Conservation (phyloP, 179 eudicot species). For the Heliamphora pulchella region DNA sequence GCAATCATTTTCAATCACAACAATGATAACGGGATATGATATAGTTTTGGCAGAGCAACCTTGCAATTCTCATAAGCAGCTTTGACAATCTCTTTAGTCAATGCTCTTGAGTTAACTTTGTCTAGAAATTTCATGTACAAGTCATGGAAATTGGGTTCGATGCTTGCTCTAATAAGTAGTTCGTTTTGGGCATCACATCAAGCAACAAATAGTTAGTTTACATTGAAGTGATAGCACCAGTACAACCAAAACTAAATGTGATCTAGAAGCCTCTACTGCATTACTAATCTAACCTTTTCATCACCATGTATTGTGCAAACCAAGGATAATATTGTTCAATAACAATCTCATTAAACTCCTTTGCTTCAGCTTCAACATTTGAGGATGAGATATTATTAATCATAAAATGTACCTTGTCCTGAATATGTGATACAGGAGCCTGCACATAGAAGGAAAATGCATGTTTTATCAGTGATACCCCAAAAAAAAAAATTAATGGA, state of each 20-base stretch:
- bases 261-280: background rate
- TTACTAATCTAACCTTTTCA: conserved; percentile 64
- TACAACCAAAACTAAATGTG: background rate
- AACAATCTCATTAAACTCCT: conserved; percentile 67
- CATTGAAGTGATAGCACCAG: background rate
- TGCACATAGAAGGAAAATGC: conserved; percentile 20
- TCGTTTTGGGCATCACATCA: background rate
- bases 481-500: background rate
- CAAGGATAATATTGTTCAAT: conserved; percentile 76
- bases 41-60: conserved; percentile 29
- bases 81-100: conserved; percentile 64
- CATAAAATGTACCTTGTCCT: conserved; percentile 81
- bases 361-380: conserved; percentile 82
- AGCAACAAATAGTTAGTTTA: background rate
- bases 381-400: conserved; percentile 67
- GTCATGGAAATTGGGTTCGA: conserved; percentile 91
- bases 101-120: conserved; percentile 59
- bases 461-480: background rate
- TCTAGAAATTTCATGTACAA: conserved; percentile 87
- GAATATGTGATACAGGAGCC: conserved; percentile 74
- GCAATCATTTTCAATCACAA: background rate
- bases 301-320: conserved; percentile 98
- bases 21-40: background rate
- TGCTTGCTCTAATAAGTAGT: conserved; percentile 69
- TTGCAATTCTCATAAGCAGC: conserved; percentile 93